These are phyloP conservation scores for Umbelopsis ramanniana DNA, from an alignment of 192 early-diverging fungal genomes.

Conservation along the genomic window DNA sequence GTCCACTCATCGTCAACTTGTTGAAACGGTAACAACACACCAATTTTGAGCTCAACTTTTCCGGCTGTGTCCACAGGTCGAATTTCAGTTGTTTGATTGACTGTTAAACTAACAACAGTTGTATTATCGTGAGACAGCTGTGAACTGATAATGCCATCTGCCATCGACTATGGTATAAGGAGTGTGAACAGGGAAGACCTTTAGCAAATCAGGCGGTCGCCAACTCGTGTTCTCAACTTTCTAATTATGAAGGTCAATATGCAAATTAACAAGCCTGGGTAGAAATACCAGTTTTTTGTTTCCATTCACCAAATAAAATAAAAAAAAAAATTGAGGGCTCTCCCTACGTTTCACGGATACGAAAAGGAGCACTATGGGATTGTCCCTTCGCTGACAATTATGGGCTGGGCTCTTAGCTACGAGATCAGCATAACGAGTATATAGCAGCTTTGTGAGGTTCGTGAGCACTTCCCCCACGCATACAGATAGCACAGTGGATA, in stretches of 20 bases:
- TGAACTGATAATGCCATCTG: conserved; percentile 23
- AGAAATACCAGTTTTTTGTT: conserved; percentile 2
- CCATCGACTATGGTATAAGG: conserved; percentile 4
- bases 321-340: neutral
- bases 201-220: neutral
- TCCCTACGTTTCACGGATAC: conserved; percentile 22
- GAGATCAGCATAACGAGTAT: too few relatives aligned
- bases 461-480: too few relatives aligned
- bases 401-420: neutral
- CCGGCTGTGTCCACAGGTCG: conserved; percentile 19
- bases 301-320: conserved; percentile 9
- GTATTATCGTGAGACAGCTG: conserved; percentile 15
- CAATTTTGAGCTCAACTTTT: conserved; percentile 33
- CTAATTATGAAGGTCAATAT: conserved; percentile 9
- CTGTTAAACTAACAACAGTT: conserved; percentile 3
- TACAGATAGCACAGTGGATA: too few relatives aligned
- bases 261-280: neutral
- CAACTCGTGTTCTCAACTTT: neutral
- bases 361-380: conserved; percentile 1
- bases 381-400: conserved; percentile 1
- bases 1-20: conserved; percentile 40
- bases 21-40: conserved; percentile 40
- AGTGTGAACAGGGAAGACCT: conserved; percentile 9
- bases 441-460: too few relatives aligned
- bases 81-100: neutral